Base-by-base conservation (phyloP, 257 asterid species). In the Handroanthus guayacan region DNA sequence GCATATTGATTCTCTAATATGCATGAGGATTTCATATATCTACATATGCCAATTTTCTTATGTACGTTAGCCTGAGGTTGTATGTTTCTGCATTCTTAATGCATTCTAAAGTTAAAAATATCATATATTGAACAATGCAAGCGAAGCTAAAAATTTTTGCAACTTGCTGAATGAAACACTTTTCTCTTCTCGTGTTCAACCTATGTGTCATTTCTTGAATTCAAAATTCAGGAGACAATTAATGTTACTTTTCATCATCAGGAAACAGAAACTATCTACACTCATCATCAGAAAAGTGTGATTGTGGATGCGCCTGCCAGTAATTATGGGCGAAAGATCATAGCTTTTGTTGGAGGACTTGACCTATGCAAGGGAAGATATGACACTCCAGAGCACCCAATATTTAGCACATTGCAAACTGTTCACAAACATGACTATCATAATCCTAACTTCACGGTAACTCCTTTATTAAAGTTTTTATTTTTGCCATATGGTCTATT, bases 241-340 rank as follows among this genome's bases (percentile, higher is more conserved):
- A 37, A 57, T 6, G 3, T 54, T 72, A 72, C n/a, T 55, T 82
- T 76, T 61, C 61, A 25, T 60, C 43, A 57, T 78, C 87, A 94
- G 97, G 99, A 94, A 87, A 86, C 92, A 43, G 97, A 90, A 78
- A 90, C 97, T 64, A 94, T 90, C 81, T 94, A 92, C 82, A 94
- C 99, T 58, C 97, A 94, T 81, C 99, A 94, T 82, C 99, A 92
- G 86, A 94, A 94, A 80, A 88, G 95, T 62, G 95, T 94, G 69
- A 88, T 92, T 38, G 91, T 92, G 52, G 99, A 94, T 80, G 89
- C 86, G 34, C 92, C 84, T 65, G 92, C 91, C 3, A 87, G 87
- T 43, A 68, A 87, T 10, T 72, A 55, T 60, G 83, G 82, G 84
- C 82, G 98, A 79, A 92, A 87, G 75, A 83, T 94, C 69, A 43